Base-by-base conservation (phyloP, 345 rosid species). In the Salix arbutifolia region DNA sequence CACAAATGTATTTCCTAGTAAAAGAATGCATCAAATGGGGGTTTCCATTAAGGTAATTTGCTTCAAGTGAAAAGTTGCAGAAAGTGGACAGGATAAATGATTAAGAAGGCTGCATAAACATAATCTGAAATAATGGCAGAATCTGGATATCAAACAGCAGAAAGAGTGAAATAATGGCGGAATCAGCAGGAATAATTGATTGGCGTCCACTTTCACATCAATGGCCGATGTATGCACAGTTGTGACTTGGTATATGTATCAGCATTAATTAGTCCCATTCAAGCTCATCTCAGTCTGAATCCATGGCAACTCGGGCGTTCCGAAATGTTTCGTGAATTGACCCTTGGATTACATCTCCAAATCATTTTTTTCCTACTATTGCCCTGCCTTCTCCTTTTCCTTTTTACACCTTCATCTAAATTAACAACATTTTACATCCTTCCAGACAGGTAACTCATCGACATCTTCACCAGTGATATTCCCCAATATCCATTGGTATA, bases 81-180 rank as follows among this genome's bases (percentile, higher is more conserved):
- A 48, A 13, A 30, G 31, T 30, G 31, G 31, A 30, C 0, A 30
- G 31, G 31, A 30, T 7, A 30, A 26, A 70, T 26, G 21, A 28
- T n/a, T 28, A 9, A 48, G 33, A 17, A 4, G 62, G 53, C 8
- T 28, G 31, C 9, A 31, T 16, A 76, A 77, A 31, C 14, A 75
- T 21, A 30, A 44, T 78, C 56, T n/a, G n/a, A n/a, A n/a, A n/a
- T n/a, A 70, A 75, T 73, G 12, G 67, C 74, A 58, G 65, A 73
- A 70, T 13, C 4, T 8, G 38, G 68, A 73, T 42, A 23, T 33
- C 33, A 18, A 77, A 50, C 67, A 70, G 4, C 18, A 42, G 46
- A 58, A 46, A 69, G 60, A 14, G 38, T 5, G 50, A 31, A 37
- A 42, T 25, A 53, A 68, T 52, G 56, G 26, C 33, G 35, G 40